Base-by-base conservation (phyloP, 1,139 yeast genomes). In the Taphrina betulina region DNA sequence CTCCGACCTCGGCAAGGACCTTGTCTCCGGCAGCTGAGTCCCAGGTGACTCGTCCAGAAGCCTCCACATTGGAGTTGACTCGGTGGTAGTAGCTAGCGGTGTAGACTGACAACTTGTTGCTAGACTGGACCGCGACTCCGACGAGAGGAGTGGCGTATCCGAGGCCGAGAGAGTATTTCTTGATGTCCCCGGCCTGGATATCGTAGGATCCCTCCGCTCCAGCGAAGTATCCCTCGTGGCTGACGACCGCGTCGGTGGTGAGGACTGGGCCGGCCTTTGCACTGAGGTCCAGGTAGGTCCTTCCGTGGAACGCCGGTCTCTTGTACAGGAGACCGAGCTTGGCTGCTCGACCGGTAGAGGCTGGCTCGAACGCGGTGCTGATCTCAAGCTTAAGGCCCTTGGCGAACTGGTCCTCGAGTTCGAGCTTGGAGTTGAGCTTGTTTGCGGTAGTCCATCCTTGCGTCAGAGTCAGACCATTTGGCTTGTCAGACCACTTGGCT, bases 401-500 rank as follows among this genome's bases (percentile, higher is more conserved):
- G 63, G 96, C 85, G 75, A 90, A 81, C 67, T 89, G 85, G 74
- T 90, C 95, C 63, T 84, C 80, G 69, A 92, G 79, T 78, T 90
- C 97, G 67, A 92, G 80, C 81, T 88, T 90, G 76, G 97, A 87
- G 78, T 82, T 85, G 71, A 92, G 78, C 64, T 85, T 80, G 74
- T 92, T 92, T 73, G 95, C 85, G 67, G 95, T 87, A 78, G 89
- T 84, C 96, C 97, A 90, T 69, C 96, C 95, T 78, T 92, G 97
- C 66, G 96, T 88, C 70, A 92, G 77, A 65, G 96, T 83, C 70
- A 92, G 78, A 63, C 97, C 97, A 63, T 95, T 79, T 63, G 90
- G 80, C 80, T 89, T 89, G 81, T 94, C 98, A 63, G 86, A 76
- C 79, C 85, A 87, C 78, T 87, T 88, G 68, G 95, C 87, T 75